A percentile compares a stretch with the other conserved stretches of the same genome.
phyloP scores from a whole-genome alignment of 1,284 basidiomycete species.

The Rhodotorula sp. region DNA sequence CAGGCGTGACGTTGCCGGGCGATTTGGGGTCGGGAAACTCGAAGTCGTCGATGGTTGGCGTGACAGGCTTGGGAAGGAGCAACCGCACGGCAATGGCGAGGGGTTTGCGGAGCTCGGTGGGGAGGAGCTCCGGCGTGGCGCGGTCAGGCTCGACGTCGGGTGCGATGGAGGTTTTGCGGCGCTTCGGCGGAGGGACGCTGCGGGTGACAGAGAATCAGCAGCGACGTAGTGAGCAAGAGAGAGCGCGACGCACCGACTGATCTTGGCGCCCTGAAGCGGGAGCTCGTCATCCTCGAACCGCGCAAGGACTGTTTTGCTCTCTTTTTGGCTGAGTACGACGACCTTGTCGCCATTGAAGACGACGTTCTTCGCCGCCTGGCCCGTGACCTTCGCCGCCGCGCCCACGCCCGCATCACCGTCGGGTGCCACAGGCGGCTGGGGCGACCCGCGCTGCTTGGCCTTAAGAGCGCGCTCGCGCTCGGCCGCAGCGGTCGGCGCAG shows the following conservation, averaged over 20 bases:
- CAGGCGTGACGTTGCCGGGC: conserved; percentile 32
- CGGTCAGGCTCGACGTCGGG: conserved; percentile 9
- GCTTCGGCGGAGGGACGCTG: conserved; percentile 32
- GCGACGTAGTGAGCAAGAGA: not conserved
- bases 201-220: not conserved
- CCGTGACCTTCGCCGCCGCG: conserved; percentile 59
- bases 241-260: conserved; percentile 32
- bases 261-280: conserved; percentile 23
- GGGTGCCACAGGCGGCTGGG: not conserved
- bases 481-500: conserved; percentile 4
- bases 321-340: conserved; percentile 58
- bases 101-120: conserved; percentile 64
- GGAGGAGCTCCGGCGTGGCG: conserved; percentile 59
- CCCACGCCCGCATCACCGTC: conserved; percentile 57
- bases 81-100: conserved; percentile 59
- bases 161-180: conserved; percentile 11
- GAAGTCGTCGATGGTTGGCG: conserved; percentile 31
- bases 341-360: conserved; percentile 66
- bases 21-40: conserved; percentile 44
- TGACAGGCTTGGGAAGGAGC: conserved; percentile 28
- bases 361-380: conserved; percentile 25
- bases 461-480: not conserved
- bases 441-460: not conserved
- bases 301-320: conserved; percentile 54
- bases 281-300: conserved; percentile 72